Evolutionary conservation across 2,329 filamentous ascomycete genomes (phyloP).

Genomic region (Alternaria gaisen): DNA sequence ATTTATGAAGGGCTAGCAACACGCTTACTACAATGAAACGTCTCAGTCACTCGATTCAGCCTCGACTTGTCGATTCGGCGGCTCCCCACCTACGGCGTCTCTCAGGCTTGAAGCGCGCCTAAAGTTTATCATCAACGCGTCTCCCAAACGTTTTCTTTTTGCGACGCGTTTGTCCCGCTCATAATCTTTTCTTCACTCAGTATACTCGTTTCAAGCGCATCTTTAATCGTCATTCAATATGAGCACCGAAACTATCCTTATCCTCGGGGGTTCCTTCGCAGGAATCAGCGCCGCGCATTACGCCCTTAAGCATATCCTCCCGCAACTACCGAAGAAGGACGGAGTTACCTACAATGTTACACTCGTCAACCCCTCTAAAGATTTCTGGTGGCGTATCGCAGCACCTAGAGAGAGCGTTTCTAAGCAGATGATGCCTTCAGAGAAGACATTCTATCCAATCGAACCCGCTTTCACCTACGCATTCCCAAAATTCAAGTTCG

Average conservation of each 20-base stretch:
- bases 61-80: constrained; percentile 8
- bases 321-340: constrained; percentile 46
- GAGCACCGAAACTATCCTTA: constrained; percentile 48
- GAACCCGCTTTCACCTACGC: constrained; percentile 62
- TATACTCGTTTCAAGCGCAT: constrained; percentile 14
- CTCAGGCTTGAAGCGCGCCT: constrained; percentile 17
- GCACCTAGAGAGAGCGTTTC: constrained; percentile 64
- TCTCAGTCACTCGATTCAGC: constrained; percentile 10
- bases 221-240: constrained; percentile 25
- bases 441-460: constrained; percentile 63
- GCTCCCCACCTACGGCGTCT: constrained; percentile 30
- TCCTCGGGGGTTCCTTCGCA: constrained; percentile 49
- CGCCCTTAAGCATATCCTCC: constrained; percentile 47
- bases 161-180: constrained; percentile 12
- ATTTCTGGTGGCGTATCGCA: constrained; percentile 64
- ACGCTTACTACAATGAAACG: constrained; percentile 3
- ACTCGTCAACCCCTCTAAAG: constrained; percentile 63
- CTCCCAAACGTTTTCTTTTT: constrained; percentile 16
- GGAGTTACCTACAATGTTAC: constrained; percentile 60
- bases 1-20: constrained; percentile 4
- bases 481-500: constrained; percentile 58
- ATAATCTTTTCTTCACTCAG: constrained; percentile 5
- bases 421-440: constrained; percentile 57
- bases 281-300: constrained; percentile 50
- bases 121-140: constrained; percentile 22